These are phyloP conservation scores for Corrigiola litoralis DNA, from an alignment of 179 eudicot species.

Conservation along the genomic window DNA sequence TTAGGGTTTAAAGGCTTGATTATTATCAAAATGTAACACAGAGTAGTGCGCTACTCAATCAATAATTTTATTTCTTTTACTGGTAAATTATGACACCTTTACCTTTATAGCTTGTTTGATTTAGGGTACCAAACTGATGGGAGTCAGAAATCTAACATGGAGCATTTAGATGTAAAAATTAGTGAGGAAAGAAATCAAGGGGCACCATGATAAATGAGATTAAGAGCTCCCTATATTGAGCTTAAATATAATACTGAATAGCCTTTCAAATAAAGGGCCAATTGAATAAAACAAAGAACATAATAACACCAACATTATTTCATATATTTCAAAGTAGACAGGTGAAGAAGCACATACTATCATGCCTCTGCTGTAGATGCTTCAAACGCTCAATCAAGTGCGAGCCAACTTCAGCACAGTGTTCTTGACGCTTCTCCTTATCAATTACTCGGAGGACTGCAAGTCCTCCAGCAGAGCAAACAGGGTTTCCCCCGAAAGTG, in stretches of 20 bases:
- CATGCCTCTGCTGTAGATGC: conserved; percentile 73
- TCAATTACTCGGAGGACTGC: conserved; percentile 88
- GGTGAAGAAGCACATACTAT: conserved; percentile 47
- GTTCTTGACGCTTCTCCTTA: conserved; percentile 83
- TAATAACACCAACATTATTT: not conserved
- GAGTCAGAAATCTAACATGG: not conserved
- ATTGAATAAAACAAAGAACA: not conserved
- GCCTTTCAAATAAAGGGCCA: not conserved
- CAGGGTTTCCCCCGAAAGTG: conserved; percentile 98
- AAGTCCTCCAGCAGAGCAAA: conserved; percentile 95
- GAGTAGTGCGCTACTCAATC: too few species aligned
- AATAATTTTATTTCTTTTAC: too few species aligned
- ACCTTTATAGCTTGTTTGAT: not conserved
- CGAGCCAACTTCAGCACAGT: conserved; percentile 87
- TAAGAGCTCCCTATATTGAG: not conserved
- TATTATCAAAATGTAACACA: too few species aligned
- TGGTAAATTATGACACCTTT: not conserved
- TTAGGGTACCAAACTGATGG: not conserved
- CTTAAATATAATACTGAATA: not conserved
- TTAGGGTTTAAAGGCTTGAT: not conserved
- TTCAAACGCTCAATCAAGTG: conserved; percentile 68
- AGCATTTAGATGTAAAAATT: not conserved
- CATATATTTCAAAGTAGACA: not conserved
- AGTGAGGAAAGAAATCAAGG: not conserved
- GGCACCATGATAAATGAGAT: not conserved